Conservation (phyloP, 257 asterid species). For the Rubia yunnanensis region DNA sequence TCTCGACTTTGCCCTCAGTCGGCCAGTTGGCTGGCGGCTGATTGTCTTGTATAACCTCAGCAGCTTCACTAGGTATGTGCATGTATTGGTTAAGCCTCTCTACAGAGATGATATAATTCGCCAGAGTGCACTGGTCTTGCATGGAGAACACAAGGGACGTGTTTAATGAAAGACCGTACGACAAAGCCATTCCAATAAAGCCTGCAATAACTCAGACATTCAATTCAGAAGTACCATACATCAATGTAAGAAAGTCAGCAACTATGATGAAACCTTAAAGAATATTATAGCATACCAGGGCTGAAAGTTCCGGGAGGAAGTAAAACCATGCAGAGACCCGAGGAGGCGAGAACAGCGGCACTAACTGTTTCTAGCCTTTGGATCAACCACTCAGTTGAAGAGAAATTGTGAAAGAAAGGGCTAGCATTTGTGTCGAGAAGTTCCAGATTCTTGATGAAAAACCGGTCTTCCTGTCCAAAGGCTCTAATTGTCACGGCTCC, state of each 20-base stretch:
- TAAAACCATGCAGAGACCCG: slow-evolving; percentile 91
- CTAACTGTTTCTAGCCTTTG: slow-evolving; percentile 69
- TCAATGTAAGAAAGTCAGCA: background rate
- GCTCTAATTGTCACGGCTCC: slow-evolving; percentile 80
- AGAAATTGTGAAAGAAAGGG: slow-evolving; percentile 82
- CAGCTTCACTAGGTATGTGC: slow-evolving; percentile 88
- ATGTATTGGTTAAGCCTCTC: slow-evolving; percentile 92
- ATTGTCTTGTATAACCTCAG: slow-evolving; percentile 54
- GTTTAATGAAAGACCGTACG: slow-evolving; percentile 90
- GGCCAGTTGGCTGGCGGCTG: slow-evolving; percentile 84
- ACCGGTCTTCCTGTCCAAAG: slow-evolving; percentile 73
- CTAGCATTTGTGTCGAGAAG: slow-evolving; percentile 74
- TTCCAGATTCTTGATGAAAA: slow-evolving; percentile 56
- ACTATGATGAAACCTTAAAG: background rate
- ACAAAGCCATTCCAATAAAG: slow-evolving; percentile 93
- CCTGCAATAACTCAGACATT: slow-evolving; percentile 28
- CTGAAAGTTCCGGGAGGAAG: slow-evolving; percentile 82
- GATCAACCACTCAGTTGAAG: slow-evolving; percentile 93
- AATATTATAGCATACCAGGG: slow-evolving; percentile 45
- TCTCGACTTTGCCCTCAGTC: slow-evolving; percentile 68
- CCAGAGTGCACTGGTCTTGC: slow-evolving; percentile 74
- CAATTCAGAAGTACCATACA: background rate
- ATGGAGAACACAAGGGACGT: slow-evolving; percentile 77
- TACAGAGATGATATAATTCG: slow-evolving; percentile 78
- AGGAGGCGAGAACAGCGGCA: slow-evolving; percentile 72